A percentile compares a stretch with the other conserved stretches of the same genome.
Evolutionary conservation across 208 protist genomes (phyloP).

Genomic region (Vickermania spadyakhi): DNA sequence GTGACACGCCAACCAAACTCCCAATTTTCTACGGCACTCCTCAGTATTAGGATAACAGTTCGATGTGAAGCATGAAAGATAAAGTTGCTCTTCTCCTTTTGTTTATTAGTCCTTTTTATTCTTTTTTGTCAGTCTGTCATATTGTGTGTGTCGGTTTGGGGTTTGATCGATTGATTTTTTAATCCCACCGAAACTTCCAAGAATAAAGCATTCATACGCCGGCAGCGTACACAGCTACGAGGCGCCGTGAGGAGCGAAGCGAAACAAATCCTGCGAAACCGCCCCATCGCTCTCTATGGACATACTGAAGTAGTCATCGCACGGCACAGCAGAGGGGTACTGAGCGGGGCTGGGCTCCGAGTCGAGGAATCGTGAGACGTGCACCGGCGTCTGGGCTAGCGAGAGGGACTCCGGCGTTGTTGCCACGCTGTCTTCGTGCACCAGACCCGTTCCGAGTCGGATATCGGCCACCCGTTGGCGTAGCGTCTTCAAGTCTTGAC

Average conservation of each 20-base stretch:
- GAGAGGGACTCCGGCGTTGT: not conserved
- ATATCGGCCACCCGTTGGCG: conserved; percentile 21
- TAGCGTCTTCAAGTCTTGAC: conserved; percentile 47
- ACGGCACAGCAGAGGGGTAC: not conserved
- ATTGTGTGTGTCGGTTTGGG: too few relatives aligned
- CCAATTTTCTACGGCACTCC: too few relatives aligned
- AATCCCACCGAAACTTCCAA: too few relatives aligned
- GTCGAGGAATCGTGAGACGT: not conserved
- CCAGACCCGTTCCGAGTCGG: conserved; percentile 6
- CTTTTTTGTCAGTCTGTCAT: too few relatives aligned
- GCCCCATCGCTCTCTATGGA: not conserved
- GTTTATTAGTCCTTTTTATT: too few relatives aligned
- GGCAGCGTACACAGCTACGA: too few relatives aligned
- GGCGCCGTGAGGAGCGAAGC: not conserved
- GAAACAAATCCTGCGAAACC: not conserved
- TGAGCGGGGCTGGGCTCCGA: not conserved
- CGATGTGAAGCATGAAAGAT: too few relatives aligned
- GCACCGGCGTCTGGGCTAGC: not conserved
- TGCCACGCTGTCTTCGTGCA: conserved; percentile 3
- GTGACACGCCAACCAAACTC: too few relatives aligned
- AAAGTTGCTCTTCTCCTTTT: too few relatives aligned
- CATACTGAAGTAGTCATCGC: not conserved
- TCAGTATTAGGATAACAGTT: too few relatives aligned
- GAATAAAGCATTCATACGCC: too few relatives aligned
- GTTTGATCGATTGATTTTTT: too few relatives aligned